A percentile compares a stretch with the other conserved stretches of the same genome.
Conservation (phyloP, 805 yeast genomes). For the Debaryomyces castellii region DNA sequence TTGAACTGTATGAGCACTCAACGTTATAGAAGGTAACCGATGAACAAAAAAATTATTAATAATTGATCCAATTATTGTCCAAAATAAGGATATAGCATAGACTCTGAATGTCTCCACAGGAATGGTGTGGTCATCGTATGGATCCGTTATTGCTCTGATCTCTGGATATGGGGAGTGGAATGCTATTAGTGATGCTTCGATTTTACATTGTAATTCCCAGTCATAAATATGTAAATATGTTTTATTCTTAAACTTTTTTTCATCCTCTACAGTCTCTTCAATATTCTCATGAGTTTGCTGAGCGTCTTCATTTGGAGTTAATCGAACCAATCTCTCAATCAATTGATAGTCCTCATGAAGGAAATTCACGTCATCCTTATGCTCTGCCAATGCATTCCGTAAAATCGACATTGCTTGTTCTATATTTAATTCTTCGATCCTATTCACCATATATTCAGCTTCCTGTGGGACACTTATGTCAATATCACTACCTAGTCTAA, state of each 20-base stretch:
- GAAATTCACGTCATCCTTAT: slow-evolving; percentile 34
- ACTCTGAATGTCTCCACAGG: slow-evolving; percentile 39
- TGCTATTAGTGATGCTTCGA: slow-evolving; percentile 39
- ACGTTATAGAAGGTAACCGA: slow-evolving; percentile 34
- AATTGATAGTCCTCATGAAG: slow-evolving; percentile 32
- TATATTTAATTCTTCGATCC: slow-evolving; percentile 21
- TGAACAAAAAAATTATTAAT: slow-evolving; percentile 44
- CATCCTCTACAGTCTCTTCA: slow-evolving; percentile 8
- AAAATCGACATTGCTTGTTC: slow-evolving; percentile 30
- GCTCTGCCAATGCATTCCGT: slow-evolving; percentile 36
- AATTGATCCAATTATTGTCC: slow-evolving; percentile 43
- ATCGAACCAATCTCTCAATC: slow-evolving; percentile 24
- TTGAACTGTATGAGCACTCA: slow-evolving; percentile 40
- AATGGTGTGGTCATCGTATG: slow-evolving; percentile 32
- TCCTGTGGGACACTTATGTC: slow-evolving; percentile 10
- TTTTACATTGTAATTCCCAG: slow-evolving; percentile 33
- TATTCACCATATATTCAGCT: slow-evolving; percentile 26
- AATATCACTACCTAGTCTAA: slow-evolving; percentile 4
- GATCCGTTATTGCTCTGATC: slow-evolving; percentile 38
- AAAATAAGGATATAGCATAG: slow-evolving; percentile 36
- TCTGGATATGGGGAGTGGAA: slow-evolving; percentile 44
- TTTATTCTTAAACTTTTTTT: slow-evolving; percentile 13
- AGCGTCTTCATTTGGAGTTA: slow-evolving; percentile 15
- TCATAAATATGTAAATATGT: slow-evolving; percentile 25
- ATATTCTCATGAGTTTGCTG: slow-evolving; percentile 3